These are phyloP conservation scores for Pichia phayaonensis DNA, from an alignment of 805 yeast species.

Conservation along the genomic window DNA sequence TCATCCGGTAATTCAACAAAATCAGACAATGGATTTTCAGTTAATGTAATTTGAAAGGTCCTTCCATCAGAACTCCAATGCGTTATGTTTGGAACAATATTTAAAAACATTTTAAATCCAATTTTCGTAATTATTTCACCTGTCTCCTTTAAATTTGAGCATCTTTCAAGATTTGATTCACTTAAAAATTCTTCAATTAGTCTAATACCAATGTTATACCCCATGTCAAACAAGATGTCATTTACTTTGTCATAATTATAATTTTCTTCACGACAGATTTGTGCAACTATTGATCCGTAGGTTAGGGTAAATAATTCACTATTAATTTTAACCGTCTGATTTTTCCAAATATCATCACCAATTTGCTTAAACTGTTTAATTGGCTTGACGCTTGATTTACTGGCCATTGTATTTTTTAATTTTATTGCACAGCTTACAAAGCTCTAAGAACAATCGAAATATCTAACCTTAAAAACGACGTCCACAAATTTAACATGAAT, in stretches of 20 bases:
- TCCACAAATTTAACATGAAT: background rate
- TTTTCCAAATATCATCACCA: constrained; percentile 92
- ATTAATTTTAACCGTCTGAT: constrained; percentile 78
- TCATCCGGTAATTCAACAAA: constrained; percentile 92
- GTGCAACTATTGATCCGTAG: constrained; percentile 90
- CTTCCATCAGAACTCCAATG: constrained; percentile 74
- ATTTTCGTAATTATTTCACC: constrained; percentile 79
- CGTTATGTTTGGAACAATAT: constrained; percentile 58
- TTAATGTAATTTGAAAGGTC: constrained; percentile 62
- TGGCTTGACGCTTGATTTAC: background rate
- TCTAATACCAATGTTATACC: constrained; percentile 87
- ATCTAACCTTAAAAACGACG: background rate
- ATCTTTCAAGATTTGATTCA: constrained; percentile 76
- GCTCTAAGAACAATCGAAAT: background rate
- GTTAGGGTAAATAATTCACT: constrained; percentile 92
- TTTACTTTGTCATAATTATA: constrained; percentile 75
- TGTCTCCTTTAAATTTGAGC: constrained; percentile 72
- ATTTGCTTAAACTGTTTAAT: constrained; percentile 21
- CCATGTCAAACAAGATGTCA: constrained; percentile 82
- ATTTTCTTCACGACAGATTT: constrained; percentile 75
- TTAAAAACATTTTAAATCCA: constrained; percentile 86
- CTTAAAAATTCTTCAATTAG: constrained; percentile 90
- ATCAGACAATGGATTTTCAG: constrained; percentile 88
- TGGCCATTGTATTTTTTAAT: background rate
- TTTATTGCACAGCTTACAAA: background rate